Percentiles rank a stretch among this genome's conserved stretches.
Evolutionary conservation across 192 early-diverging fungal species (phyloP).

Genomic region (Podila verticillata): DNA sequence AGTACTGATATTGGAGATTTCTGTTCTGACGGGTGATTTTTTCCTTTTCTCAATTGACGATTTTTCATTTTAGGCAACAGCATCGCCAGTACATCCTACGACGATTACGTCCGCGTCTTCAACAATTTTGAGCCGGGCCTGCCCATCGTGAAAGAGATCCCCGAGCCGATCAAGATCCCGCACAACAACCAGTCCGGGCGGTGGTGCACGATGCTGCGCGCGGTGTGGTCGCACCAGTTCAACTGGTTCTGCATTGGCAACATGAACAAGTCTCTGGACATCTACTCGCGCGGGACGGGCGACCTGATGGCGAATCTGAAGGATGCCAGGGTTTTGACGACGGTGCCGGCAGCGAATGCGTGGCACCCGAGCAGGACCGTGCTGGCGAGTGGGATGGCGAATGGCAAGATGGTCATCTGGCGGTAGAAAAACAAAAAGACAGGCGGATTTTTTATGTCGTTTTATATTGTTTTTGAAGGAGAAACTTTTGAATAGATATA

Average conservation of each 20-base stretch:
- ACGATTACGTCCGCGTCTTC: conserved; percentile 66
- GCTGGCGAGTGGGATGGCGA: conserved; percentile 63
- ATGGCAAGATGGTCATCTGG: conserved; percentile 70
- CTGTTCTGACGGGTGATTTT: no score
- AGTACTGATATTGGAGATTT: no score
- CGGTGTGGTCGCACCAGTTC: conserved; percentile 63
- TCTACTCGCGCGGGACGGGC: conserved; percentile 67
- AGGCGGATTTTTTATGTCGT: no score
- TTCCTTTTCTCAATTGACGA: no score
- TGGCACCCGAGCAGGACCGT: conserved; percentile 68
- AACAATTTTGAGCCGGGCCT: conserved; percentile 52
- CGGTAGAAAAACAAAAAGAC: conserved; percentile 22
- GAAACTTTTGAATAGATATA: no score
- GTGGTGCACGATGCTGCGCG: conserved; percentile 75
- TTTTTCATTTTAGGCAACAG: conserved; percentile 16
- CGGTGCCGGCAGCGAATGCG: conserved; percentile 69
- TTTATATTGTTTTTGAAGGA: no score
- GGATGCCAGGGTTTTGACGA: conserved; percentile 34
- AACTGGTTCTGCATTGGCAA: conserved; percentile 69
- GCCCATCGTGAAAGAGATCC: conserved; percentile 35
- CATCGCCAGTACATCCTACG: conserved; percentile 65
- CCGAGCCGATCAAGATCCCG: conserved; percentile 48
- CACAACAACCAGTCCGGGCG: conserved; percentile 74
- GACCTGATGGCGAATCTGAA: conserved; percentile 57
- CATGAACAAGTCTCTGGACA: conserved; percentile 70